Evolutionary conservation across 495 filamentous ascomycete species (phyloP).

Genomic region (Venustampulla echinocandica): DNA sequence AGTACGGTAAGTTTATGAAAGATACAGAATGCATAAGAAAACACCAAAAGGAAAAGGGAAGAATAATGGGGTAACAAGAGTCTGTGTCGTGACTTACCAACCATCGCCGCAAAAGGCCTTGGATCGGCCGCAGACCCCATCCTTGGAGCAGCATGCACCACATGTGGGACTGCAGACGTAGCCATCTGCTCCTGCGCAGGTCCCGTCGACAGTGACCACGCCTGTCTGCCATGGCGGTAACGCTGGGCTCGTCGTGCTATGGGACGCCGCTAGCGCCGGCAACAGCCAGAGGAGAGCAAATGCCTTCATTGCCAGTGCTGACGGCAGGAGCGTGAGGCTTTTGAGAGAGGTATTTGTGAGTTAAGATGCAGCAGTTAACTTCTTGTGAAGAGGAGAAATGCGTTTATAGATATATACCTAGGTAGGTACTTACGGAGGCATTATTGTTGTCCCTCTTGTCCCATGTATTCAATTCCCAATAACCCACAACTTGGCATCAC

Average conservation of each 20-base stretch:
- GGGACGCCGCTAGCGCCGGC: neutral
- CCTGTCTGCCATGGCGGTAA: neutral
- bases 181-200: neutral
- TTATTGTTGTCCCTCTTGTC: no score
- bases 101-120: conserved; percentile 2
- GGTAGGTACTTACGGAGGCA: no score
- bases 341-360: no score
- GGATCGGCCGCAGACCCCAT: conserved; percentile 5
- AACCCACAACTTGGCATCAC: no score
- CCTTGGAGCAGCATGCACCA: conserved; percentile 8
- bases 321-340: no score
- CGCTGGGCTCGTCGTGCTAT: neutral
- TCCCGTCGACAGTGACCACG: conserved; percentile 1
- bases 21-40: neutral
- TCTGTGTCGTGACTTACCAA: neutral
- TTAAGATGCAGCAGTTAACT: no score
- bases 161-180: neutral
- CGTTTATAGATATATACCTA: no score
- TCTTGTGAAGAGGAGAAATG: no score
- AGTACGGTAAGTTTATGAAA: neutral
- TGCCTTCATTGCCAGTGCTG: neutral
- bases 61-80: neutral
- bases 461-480: no score
- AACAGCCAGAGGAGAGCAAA: neutral
- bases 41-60: neutral